Percentiles rank a stretch among this genome's conserved stretches.
Evolutionary conservation across 306 rosid species (phyloP).

Genomic region (Dalbergia cochinchinensis): DNA sequence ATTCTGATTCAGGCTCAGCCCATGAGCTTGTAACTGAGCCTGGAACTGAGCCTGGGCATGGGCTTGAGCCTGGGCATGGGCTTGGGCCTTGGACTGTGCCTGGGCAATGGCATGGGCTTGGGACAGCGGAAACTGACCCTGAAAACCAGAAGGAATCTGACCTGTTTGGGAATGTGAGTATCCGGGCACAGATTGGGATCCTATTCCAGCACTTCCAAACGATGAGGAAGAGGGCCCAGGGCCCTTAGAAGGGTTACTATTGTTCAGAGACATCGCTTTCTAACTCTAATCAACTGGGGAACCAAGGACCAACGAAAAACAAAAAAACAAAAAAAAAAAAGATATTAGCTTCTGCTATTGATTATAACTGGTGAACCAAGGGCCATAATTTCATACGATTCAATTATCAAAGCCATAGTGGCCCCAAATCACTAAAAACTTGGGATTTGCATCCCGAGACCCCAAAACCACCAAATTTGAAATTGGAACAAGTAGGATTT

Average conservation of each 20-base stretch:
- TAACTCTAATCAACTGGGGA: slow-evolving; percentile 49
- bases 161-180: slow-evolving; percentile 76
- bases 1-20: slow-evolving; percentile 71
- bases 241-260: slow-evolving; percentile 81
- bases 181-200: slow-evolving; percentile 63
- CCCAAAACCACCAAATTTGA: too few species aligned
- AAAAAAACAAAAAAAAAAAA: neutral
- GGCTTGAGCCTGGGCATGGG: slow-evolving; percentile 56
- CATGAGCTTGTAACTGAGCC: slow-evolving; percentile 97
- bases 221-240: slow-evolving; percentile 85
- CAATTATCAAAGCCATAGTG: too few species aligned
- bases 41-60: slow-evolving; percentile 89
- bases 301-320: slow-evolving; percentile 34
- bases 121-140: slow-evolving; percentile 80
- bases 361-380: neutral
- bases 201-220: slow-evolving; percentile 78
- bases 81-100: slow-evolving; percentile 75
- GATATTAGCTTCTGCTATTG: slow-evolving; percentile 44
- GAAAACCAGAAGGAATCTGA: slow-evolving; percentile 77
- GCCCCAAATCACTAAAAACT: too few species aligned
- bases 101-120: slow-evolving; percentile 97
- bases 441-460: too few species aligned
- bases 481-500: too few species aligned
- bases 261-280: slow-evolving; percentile 88
- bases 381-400: too few species aligned